Evolutionary conservation across 495 filamentous ascomycete genomes (phyloP).

Genomic region (Thozetella sp.): DNA sequence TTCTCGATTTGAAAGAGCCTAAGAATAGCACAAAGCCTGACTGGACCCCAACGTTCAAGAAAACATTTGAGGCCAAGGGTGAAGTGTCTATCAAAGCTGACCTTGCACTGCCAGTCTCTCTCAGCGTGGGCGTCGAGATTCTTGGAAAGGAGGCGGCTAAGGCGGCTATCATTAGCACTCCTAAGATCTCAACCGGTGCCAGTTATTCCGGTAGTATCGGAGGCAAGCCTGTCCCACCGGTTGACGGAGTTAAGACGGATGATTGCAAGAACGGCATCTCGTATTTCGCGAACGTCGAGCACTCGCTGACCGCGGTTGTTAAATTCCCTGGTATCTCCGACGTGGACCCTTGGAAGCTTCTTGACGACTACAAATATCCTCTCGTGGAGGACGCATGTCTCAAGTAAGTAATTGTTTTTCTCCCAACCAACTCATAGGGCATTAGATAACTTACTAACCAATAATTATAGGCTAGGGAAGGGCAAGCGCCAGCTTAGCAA

Average conservation of each 20-base stretch:
- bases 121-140: not conserved
- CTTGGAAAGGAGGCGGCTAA: not conserved
- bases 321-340: not conserved
- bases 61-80: not conserved
- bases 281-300: not conserved
- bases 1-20: not conserved
- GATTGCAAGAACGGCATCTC: not conserved
- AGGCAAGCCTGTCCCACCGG: not conserved
- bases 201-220: not conserved
- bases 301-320: not conserved
- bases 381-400: not conserved
- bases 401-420: not conserved
- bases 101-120: not conserved
- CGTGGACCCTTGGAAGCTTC: not conserved
- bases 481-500: not conserved
- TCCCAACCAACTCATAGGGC: too few relatives aligned
- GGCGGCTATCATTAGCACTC: not conserved
- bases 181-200: not conserved
- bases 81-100: not conserved
- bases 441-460: too few relatives aligned
- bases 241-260: not conserved
- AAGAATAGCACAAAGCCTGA: not conserved
- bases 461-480: not conserved
- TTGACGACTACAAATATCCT: not conserved
- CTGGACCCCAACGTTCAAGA: not conserved